Base-by-base conservation (phyloP, 2,329 filamentous ascomycete species). In the Colletotrichum echinochloae region DNA sequence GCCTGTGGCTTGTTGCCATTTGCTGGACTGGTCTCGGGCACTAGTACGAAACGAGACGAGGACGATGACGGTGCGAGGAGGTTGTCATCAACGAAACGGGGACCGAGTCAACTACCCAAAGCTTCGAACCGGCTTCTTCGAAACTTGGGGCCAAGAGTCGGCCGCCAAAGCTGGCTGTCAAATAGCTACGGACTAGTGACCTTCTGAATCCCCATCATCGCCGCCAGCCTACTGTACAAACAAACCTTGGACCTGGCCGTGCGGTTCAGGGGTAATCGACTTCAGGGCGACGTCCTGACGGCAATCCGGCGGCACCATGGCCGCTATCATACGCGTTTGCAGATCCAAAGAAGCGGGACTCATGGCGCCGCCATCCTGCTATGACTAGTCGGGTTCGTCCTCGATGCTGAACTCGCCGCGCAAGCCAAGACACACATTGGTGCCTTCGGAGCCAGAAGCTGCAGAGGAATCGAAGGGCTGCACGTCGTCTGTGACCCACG, bases 381-480 rank as follows among this genome's bases (percentile, higher is more conserved):
- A 18, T 33, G 49, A 48, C 30, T 64, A 63, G 60, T 61, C 28
- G 55, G 59, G 41, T 48, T 52, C 18, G 59, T 55, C 26, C 23
- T 48, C 56, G 44, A 61, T 23, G 63, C 60, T 65, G 52, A 35
- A 59, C 60, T 51, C 41, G 51, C 60, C 23, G n/a, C 28, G 28
- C n/a, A 30, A 57, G 56, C 63, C 62, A 70, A 70, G 55, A 49
- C n/a, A 49, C 33, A 33, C 33, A 59, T 37, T 46, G 54, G 62
- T 35, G 33, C 66, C 51, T 33, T 46, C 56, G 33, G 39, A 70
- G 60, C 60, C 54, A 68, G 60, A 56, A 69, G 63, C 44, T 61
- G 48, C 67, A 66, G 55, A 61, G 67, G 44, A 70, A 61, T 46
- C 63, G 62, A 70, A 49, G 56, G 62, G 63, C 56, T 62, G 63